A percentile compares a stretch with the other conserved stretches of the same genome.
phyloP scores from a whole-genome alignment of 1,284 basidiomycete genomes.

The Ustilago bromivora region DNA sequence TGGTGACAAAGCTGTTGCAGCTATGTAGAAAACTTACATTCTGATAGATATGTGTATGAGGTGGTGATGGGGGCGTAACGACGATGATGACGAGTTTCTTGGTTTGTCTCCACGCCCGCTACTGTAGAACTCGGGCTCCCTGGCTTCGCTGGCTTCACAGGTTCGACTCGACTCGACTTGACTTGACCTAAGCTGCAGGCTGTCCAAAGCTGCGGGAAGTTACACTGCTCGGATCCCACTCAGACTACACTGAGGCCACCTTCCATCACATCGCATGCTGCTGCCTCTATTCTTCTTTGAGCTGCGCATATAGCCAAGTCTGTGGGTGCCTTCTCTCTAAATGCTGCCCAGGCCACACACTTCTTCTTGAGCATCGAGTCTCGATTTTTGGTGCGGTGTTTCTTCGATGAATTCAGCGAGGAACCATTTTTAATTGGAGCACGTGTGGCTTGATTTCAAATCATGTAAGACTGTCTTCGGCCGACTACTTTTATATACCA shows the following conservation, averaged over 20 bases:
- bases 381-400: background rate
- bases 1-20: constrained; percentile 15
- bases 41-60: constrained; percentile 30
- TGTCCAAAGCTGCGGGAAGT: constrained; percentile 6
- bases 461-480: background rate
- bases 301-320: too few species aligned
- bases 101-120: background rate
- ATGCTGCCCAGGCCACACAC: too few species aligned
- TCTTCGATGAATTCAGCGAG: background rate
- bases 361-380: background rate
- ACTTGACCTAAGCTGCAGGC: background rate
- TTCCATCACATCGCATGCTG: background rate
- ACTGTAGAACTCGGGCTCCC: too few species aligned
- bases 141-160: background rate
- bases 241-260: too few species aligned
- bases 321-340: too few species aligned
- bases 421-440: background rate
- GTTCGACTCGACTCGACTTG: constrained; percentile 4
- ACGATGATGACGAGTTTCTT: constrained; percentile 17
- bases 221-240: background rate
- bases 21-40: constrained; percentile 41
- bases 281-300: background rate
- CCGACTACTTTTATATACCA: background rate
- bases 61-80: constrained; percentile 37
- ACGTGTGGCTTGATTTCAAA: background rate